These are phyloP conservation scores for Fragosphaeria purpurea DNA, from an alignment of 2,329 filamentous ascomycete genomes.

Conservation along the genomic window DNA sequence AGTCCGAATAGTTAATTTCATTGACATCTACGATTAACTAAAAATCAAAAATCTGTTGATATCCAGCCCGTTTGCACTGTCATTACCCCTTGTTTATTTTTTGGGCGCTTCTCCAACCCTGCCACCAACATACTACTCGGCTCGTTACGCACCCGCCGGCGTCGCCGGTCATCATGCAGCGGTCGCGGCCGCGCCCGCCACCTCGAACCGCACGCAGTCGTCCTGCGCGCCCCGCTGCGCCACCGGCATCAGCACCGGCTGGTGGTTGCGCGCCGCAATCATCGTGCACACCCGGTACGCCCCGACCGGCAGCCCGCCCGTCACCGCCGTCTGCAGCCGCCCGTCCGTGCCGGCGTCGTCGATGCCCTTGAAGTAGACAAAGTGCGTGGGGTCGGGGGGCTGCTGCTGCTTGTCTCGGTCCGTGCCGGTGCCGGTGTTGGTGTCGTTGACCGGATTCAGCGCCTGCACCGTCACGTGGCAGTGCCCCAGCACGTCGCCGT, in stretches of 20 bases:
- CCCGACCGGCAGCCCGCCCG: constrained; percentile 35
- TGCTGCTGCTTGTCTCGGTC: constrained; percentile 18
- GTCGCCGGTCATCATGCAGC: too few relatives aligned
- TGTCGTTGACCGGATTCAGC: constrained; percentile 26
- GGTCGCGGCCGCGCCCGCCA: constrained; percentile 12
- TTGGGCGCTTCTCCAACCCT: too few relatives aligned
- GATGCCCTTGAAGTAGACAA: constrained; percentile 50
- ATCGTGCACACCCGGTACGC: constrained; percentile 43
- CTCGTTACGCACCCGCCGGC: too few relatives aligned
- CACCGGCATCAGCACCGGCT: constrained; percentile 48
- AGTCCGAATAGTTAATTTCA: too few relatives aligned
- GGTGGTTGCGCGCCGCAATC: constrained; percentile 40
- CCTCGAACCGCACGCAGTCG: constrained; percentile 40
- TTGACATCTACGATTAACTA: too few relatives aligned
- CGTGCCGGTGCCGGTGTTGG: constrained; percentile 18
- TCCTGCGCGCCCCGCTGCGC: constrained; percentile 44
- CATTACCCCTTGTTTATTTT: too few relatives aligned
- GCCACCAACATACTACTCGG: too few relatives aligned
- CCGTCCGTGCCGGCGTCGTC: constrained; percentile 41
- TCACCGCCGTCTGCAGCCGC: constrained; percentile 32
- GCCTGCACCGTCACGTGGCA: constrained; percentile 42
- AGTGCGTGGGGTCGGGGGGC: constrained; percentile 26
- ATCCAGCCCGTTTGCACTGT: too few relatives aligned
- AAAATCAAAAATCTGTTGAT: too few relatives aligned
- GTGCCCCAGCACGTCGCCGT: constrained; percentile 32